These are phyloP conservation scores for Trichoderma sp. DNA, from an alignment of 2,329 filamentous ascomycete species.

Conservation along the genomic window DNA sequence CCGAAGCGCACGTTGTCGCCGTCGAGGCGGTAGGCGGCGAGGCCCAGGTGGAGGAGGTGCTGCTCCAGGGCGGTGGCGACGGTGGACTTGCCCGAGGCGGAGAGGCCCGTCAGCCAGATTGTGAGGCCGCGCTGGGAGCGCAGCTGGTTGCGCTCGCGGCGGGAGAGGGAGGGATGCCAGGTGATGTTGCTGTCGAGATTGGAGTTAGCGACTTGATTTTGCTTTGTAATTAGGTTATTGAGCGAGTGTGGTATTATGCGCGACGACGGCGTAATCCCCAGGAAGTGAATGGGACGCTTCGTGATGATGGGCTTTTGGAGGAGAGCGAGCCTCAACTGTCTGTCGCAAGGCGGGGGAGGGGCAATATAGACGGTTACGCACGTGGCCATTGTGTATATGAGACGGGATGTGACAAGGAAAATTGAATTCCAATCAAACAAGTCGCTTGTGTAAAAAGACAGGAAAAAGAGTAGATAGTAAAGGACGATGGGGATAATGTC, in stretches of 20 bases:
- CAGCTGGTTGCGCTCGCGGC: conserved; percentile 70
- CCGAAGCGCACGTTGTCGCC: conserved; percentile 99
- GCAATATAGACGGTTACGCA: conserved; percentile 20
- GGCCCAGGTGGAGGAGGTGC: conserved; percentile 83
- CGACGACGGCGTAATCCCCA: neutral
- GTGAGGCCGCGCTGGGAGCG: conserved; percentile 89
- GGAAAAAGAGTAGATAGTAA: neutral
- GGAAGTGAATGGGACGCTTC: neutral
- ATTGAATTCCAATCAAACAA: neutral
- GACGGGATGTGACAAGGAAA: neutral
- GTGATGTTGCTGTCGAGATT: conserved; percentile 74
- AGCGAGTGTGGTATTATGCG: neutral
- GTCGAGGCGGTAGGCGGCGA: conserved; percentile 89
- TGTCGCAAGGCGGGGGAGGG: neutral
- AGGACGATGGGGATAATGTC: neutral
- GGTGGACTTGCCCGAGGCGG: conserved; percentile 94
- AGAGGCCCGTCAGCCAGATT: conserved; percentile 97
- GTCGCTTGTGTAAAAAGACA: neutral
- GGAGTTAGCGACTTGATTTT: conserved; percentile 7
- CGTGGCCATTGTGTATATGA: conserved; percentile 29
- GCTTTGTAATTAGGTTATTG: neutral
- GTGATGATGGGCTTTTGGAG: neutral
- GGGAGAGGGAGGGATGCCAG: conserved; percentile 81
- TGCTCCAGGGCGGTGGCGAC: conserved; percentile 96
- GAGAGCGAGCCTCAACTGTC: neutral